phyloP scores from a whole-genome alignment of 768 basidiomycete genomes.

The Hemileccinum impolitum region DNA sequence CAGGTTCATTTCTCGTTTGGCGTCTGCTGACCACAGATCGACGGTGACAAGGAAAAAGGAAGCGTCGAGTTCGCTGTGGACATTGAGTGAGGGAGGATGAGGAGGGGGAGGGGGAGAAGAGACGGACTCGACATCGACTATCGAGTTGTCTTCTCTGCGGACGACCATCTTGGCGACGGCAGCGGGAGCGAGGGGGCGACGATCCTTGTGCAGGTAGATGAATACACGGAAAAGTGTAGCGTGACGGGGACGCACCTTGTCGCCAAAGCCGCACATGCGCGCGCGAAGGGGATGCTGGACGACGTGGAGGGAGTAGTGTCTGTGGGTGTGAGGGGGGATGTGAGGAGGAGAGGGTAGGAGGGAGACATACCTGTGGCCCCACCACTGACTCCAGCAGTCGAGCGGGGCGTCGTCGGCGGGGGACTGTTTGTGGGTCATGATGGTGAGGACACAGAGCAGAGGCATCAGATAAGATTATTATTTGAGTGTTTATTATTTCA shows the following conservation, averaged over 20 bases:
- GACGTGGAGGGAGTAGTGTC: slow-evolving; percentile 80
- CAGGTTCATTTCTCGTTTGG: slow-evolving; percentile 80
- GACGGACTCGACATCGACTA: slow-evolving; percentile 76
- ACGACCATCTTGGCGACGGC: slow-evolving; percentile 84
- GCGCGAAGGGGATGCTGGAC: slow-evolving; percentile 88
- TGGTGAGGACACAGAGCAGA: not conserved
- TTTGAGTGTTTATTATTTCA: slow-evolving; percentile 3
- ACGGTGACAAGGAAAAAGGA: slow-evolving; percentile 89
- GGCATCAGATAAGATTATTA: slow-evolving; percentile 34
- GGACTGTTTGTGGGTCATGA: slow-evolving; percentile 63
- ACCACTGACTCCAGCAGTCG: slow-evolving; percentile 72
- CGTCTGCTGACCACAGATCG: slow-evolving; percentile 89
- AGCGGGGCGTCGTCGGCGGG: slow-evolving; percentile 38
- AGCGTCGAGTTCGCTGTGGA: slow-evolving; percentile 70
- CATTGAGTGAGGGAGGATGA: slow-evolving; percentile 4
- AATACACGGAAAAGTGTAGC: slow-evolving; percentile 11
- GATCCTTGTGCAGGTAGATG: slow-evolving; percentile 56
- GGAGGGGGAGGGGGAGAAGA: not conserved
- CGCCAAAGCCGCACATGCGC: slow-evolving; percentile 95
- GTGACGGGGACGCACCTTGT: slow-evolving; percentile 61
- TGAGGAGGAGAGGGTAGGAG: not conserved
- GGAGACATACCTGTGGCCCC: slow-evolving; percentile 52
- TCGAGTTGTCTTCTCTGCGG: slow-evolving; percentile 57
- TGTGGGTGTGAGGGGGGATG: slow-evolving; percentile 26
- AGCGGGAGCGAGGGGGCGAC: slow-evolving; percentile 87